Percentiles rank a stretch among this genome's conserved stretches.
These are phyloP conservation scores for Claviceps quebecensis DNA, from an alignment of 2,329 filamentous ascomycete species.

Conservation along the genomic window DNA sequence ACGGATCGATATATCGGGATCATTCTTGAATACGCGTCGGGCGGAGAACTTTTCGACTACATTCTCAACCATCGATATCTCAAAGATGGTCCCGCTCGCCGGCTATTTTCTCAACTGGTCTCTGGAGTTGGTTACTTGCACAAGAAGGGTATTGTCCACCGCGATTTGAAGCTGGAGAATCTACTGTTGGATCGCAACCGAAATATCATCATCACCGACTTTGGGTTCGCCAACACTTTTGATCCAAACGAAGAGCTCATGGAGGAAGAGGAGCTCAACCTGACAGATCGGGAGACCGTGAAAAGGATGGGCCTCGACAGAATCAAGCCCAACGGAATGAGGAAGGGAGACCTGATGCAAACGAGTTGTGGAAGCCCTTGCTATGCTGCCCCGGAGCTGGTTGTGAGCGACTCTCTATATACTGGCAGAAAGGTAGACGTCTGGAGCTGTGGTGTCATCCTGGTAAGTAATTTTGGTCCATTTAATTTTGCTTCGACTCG, in stretches of 20 bases:
- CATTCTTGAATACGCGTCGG: constrained; percentile 94
- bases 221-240: constrained; percentile 97
- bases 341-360: constrained; percentile 93
- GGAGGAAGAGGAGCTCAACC: constrained; percentile 78
- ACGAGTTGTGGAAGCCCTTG: constrained; percentile 97
- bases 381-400: constrained; percentile 91
- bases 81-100: constrained; percentile 80
- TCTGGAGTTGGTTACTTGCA: constrained; percentile 95
- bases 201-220: constrained; percentile 99
- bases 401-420: constrained; percentile 94
- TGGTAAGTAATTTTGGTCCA: constrained; percentile 47
- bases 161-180: constrained; percentile 94
- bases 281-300: constrained; percentile 78
- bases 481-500: not conserved
- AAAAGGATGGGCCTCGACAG: constrained; percentile 77
- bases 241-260: constrained; percentile 75
- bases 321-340: constrained; percentile 56
- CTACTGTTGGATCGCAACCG: constrained; percentile 86
- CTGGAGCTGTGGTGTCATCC: constrained; percentile 96
- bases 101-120: constrained; percentile 87
- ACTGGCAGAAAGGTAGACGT: constrained; percentile 97
- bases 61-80: constrained; percentile 94
- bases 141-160: constrained; percentile 96
- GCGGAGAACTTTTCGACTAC: constrained; percentile 95
- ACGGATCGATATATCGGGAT: constrained; percentile 96